Evolutionary conservation across 169 alveolate species (phyloP).

Genomic region (Theileria orientalis): DNA sequence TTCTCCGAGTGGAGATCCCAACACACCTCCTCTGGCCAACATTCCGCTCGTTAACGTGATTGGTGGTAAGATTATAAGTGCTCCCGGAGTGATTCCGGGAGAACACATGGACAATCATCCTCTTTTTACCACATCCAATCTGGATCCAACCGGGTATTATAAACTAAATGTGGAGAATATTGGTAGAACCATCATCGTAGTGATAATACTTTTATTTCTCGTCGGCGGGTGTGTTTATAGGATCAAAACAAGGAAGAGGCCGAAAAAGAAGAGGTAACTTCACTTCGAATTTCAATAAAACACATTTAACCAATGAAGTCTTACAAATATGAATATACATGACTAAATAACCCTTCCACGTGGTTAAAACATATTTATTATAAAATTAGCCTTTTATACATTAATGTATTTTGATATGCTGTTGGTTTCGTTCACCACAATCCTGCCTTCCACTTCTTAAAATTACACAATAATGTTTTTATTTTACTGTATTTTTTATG

Average conservation of each 20-base stretch:
- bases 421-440: too few relatives aligned
- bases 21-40: constrained; percentile 27
- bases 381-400: too few relatives aligned
- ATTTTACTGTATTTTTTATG: constrained; percentile 3
- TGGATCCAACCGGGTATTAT: constrained; percentile 2
- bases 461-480: not conserved
- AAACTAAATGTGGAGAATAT: constrained; percentile 7
- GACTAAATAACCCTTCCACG: too few relatives aligned
- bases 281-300: not conserved
- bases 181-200: constrained; percentile 25
- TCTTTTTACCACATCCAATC: not conserved
- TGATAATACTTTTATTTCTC: constrained; percentile 23
- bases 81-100: constrained; percentile 37
- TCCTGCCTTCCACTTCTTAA: too few relatives aligned
- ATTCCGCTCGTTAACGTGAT: constrained; percentile 28
- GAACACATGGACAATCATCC: constrained; percentile 36
- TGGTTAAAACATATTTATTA: too few relatives aligned
- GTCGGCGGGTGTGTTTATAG: constrained; percentile 31
- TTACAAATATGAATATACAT: not conserved
- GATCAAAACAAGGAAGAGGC: constrained; percentile 43
- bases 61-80: constrained; percentile 23
- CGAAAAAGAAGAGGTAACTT: constrained; percentile 22
- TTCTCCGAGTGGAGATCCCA: constrained; percentile 18
- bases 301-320: not conserved
- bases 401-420: too few relatives aligned